Evolutionary conservation across 768 basidiomycete species (phyloP).

Genomic region (Amanita subjunquillea): DNA sequence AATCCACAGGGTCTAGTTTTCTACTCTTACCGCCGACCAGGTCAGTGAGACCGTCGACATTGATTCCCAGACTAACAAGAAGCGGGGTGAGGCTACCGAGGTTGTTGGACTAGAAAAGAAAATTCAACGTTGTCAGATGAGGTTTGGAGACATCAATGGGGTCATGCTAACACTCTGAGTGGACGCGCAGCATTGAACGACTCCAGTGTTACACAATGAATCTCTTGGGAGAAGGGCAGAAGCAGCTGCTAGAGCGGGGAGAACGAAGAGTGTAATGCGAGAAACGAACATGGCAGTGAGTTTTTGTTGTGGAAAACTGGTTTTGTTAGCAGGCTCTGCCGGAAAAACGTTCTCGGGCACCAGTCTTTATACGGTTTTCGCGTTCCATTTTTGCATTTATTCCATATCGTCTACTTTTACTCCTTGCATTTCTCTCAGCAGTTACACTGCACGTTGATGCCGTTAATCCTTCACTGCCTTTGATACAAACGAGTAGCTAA

Average conservation of each 20-base stretch:
- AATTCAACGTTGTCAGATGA: not conserved
- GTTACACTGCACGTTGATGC: not conserved
- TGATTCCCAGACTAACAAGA: not conserved
- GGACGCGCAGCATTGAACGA: not conserved
- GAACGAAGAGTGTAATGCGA: not conserved
- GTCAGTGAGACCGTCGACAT: not conserved
- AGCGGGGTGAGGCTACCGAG: not conserved
- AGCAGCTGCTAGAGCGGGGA: slow-evolving; percentile 1
- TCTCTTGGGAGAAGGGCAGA: not conserved
- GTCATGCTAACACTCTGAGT: not conserved
- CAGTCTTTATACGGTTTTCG: not conserved
- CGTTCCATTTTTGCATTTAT: not conserved
- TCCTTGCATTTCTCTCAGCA: not conserved
- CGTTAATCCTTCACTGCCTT: not conserved
- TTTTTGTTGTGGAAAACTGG: not conserved
- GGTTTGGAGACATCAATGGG: not conserved
- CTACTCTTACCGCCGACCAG: slow-evolving; percentile 1
- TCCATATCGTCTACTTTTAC: not conserved
- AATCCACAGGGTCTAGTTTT: not conserved
- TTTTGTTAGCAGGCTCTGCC: too few species aligned
- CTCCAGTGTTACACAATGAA: not conserved
- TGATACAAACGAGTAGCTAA: not conserved
- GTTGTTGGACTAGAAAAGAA: not conserved
- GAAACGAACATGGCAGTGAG: not conserved
- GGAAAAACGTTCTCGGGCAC: too few species aligned